Evolutionary conservation across 2,329 filamentous ascomycete species (phyloP), one percentile per base, ranked within the genome.

Genomic region (Aureobasidium melanogenum): DNA sequence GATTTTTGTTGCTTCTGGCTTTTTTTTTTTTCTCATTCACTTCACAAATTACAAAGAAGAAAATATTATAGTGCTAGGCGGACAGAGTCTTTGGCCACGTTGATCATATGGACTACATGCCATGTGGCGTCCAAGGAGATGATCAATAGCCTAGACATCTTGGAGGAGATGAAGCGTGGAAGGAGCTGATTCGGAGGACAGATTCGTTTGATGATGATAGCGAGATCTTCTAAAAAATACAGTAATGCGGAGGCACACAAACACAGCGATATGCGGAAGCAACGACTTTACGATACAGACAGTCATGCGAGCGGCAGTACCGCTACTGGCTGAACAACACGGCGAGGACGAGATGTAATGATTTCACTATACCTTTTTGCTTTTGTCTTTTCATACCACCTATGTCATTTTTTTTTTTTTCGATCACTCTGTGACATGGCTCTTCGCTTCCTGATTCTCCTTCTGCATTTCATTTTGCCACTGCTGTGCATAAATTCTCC

Each of bases 151-250:
- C 32, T 12, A 32, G 38, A 43, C 17, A 44, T n/a, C 24, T 32
- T n/a, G 12, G 52, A 15, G 5, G 30, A 41, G 24, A 41, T 22
- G 30, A 47, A 38, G 39, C 17, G 30, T 32, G 54, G 41, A 57
- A 22, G 41, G 54, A 57, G 39, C 54, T 57, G 54, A 57, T 47
- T 24, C 30, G 41, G 39, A 57, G 41, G 54, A 57, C 54, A 57
- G 54, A 47, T 47, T 57, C 54, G 10, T 57, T 57, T 57, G 54
- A 57, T 47, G 54, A 57, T 28, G 41, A 57, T 15, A 57, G 54
- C 38, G 54, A 57, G 22, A 57, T 57, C n/a, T 46, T 57, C 41
- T 57, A 28, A n/a, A 47, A 28, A n/a, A 47, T 17, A 26, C 19
- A 28, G 28, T 46, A 57, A 47, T 57, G 28, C 39, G 54, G 39